These are phyloP conservation scores for Lycium ferocissimum DNA, from an alignment of 257 asterid genomes.

Conservation along the genomic window DNA sequence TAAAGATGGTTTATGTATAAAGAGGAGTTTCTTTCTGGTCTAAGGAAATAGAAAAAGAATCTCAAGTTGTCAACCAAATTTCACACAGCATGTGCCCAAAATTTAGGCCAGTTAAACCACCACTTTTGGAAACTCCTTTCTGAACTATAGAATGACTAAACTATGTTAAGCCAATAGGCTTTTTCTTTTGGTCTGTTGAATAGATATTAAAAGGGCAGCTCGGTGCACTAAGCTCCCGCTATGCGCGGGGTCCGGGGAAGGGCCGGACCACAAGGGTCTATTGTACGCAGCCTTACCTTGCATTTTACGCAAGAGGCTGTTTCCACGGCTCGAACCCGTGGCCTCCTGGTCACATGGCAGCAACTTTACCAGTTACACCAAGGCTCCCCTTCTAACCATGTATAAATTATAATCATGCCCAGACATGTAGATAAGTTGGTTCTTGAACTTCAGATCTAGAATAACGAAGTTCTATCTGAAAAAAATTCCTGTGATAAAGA, in stretches of 20 bases:
- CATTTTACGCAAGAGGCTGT: too few species aligned
- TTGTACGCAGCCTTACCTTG: too few species aligned
- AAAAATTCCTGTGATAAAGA: background rate
- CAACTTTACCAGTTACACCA: too few species aligned
- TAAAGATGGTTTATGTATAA: conserved; percentile 16
- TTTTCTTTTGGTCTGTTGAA: background rate
- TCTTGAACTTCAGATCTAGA: conserved; percentile 17
- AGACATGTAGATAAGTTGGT: conserved; percentile 15
- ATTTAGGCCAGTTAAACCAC: conserved; percentile 11
- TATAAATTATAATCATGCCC: conserved; percentile 4
- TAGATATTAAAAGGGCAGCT: background rate
- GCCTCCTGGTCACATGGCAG: too few species aligned
- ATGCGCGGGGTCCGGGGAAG: background rate
- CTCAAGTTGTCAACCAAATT: background rate
- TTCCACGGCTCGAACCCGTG: too few species aligned
- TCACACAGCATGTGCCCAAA: background rate
- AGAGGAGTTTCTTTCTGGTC: background rate
- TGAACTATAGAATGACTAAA: conserved; percentile 2
- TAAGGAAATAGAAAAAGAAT: background rate
- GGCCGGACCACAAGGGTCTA: too few species aligned
- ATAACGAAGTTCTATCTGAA: conserved; percentile 20
- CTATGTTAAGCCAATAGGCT: background rate
- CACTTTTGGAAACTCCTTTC: conserved; percentile 18
- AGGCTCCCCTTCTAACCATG: background rate
- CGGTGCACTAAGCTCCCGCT: too few species aligned